A percentile compares a stretch with the other conserved stretches of the same genome.
Evolutionary conservation across 2,329 filamentous ascomycete species (phyloP).

Genomic region (Orbilia quercus): DNA sequence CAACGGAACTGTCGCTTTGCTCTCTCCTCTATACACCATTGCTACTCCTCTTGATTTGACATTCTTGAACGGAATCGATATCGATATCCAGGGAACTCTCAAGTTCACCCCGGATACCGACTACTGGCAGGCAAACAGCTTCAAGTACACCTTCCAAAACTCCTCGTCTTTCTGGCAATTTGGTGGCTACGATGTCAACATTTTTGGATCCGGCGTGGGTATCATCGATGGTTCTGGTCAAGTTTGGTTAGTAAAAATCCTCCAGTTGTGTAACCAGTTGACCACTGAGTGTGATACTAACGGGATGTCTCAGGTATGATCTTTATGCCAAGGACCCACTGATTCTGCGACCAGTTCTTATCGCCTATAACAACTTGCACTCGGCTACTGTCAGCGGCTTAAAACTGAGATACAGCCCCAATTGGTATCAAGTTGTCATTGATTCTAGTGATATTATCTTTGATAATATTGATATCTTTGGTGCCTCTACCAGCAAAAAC

Average conservation of each 20-base stretch:
- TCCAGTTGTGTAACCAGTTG: not conserved
- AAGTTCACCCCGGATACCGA: slow-evolving; percentile 73
- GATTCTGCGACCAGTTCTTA: slow-evolving; percentile 70
- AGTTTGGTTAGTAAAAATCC: slow-evolving; percentile 65
- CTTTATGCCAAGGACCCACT: slow-evolving; percentile 70
- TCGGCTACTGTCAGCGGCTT: slow-evolving; percentile 71
- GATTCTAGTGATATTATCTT: slow-evolving; percentile 75
- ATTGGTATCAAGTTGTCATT: slow-evolving; percentile 75
- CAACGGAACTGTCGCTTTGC: slow-evolving; percentile 72
- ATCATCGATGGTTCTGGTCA: slow-evolving; percentile 74
- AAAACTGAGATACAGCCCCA: slow-evolving; percentile 71
- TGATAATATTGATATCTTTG: slow-evolving; percentile 72
- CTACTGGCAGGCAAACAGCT: slow-evolving; percentile 75
- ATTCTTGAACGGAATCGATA: slow-evolving; percentile 73
- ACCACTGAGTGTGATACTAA: not conserved
- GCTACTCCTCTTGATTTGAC: slow-evolving; percentile 74
- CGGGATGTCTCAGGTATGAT: slow-evolving; percentile 68
- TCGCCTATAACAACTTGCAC: slow-evolving; percentile 70
- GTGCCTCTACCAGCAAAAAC: slow-evolving; percentile 68
- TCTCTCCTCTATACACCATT: slow-evolving; percentile 70
- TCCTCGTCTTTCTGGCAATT: slow-evolving; percentile 75
- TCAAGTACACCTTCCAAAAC: slow-evolving; percentile 75
- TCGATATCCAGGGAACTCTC: slow-evolving; percentile 65
- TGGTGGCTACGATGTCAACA: slow-evolving; percentile 74
- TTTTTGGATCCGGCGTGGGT: slow-evolving; percentile 71